Evolutionary conservation across 2,329 filamentous ascomycete species (phyloP), one percentile per base, ranked within the genome.

Genomic region (Diaporthe caulivora): DNA sequence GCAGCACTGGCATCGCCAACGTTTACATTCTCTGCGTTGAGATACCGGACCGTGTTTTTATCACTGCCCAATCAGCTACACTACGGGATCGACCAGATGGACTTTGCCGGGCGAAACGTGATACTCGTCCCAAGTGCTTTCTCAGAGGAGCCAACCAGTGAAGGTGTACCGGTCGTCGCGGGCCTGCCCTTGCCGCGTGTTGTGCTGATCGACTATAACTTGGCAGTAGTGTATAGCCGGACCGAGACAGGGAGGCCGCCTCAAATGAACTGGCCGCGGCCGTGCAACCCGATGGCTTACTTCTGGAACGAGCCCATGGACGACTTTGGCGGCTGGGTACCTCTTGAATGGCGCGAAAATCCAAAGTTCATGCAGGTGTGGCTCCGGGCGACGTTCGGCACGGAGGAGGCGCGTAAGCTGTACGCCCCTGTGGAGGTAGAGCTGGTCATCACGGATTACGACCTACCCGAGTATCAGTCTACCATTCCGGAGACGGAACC

Each of bases 81-180:
- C 21, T 67, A 29, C 7, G 47, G 62, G 29, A 51, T 67, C 3
- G 47, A 67, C 10, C 62, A 67, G 62, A 18, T 51, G 29, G 62
- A 67, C 47, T 51, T 67, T 40, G 47, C 62, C 0, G 26, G 17
- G 6, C 62, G 62, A 47, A 67, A 53, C 42, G 18, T 67, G 6
- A 37, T 67, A 47, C 47, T 67, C 11, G 31, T 21, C 10, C 57
- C 57, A 11, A 29, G 57, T 24, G 11, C 6, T 6, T 15, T n/a
- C 57, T 10, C 57, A n/a, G 3, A 15, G 13, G 11, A 62, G 9
- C 37, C 57, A 24, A 9, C 7, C 5, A n/a, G 34, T 7, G n/a
- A n/a, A n/a, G n/a, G n/a, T n/a, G n/a, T n/a, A n/a, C n/a, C n/a
- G n/a, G 37, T 26, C 0, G 13, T 21, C 13, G 57, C 57, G 34